Base-by-base conservation (phyloP, 2,329 filamentous ascomycete species). In the Pseudogymnoascus sp. region DNA sequence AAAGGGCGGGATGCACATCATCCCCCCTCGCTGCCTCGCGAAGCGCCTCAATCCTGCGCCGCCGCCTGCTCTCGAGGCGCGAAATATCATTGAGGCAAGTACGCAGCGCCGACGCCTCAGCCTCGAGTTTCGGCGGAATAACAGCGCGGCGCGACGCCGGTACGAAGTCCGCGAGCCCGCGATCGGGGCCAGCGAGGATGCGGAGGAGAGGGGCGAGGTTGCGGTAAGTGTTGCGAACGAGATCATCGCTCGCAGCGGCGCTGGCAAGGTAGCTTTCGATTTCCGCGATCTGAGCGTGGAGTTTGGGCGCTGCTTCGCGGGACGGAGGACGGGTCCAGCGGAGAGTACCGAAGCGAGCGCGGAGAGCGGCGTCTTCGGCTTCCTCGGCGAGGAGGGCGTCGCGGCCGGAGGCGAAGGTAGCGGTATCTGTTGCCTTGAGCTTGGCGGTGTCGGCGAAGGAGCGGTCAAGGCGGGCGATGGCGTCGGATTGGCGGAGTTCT, bases 391-490 rank as follows among this genome's bases (percentile, higher is more conserved):
- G 83, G 0, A 99, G 78, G 0, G 95, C 81, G 12, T 90, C 86
- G 36, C 89, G 87, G 0, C 91, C 93, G 75, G 97, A 93, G 50
- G 90, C 86, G 66, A 95, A 97, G 0, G 91, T 83, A 0, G 86
- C 83, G 62, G 87, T 79, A 71, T 97, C 92, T 59, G 87, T 89
- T 0, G 86, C 81, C 68, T 95, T 91, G n/a, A 99, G 79, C 74
- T 93, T 96, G 59, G 93, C 88, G 1, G 93, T 96, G 67, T 97
- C 93, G 4, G 90, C 87, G 66, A 97, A 90, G 4, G 90, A 91
- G 62, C 87, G 84, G 61, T 90, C 85, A 0, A 97, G 78, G 28
- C 90, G 82, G 63, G 89, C 86, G 34, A 96, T 79, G 0, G 91
- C 93, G 71, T 96, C 92, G 63, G 93, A 90, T 73, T 97, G 93